Conservation (phyloP, 352 stramenopile species). For the Phytophthora kernoviae region DNA sequence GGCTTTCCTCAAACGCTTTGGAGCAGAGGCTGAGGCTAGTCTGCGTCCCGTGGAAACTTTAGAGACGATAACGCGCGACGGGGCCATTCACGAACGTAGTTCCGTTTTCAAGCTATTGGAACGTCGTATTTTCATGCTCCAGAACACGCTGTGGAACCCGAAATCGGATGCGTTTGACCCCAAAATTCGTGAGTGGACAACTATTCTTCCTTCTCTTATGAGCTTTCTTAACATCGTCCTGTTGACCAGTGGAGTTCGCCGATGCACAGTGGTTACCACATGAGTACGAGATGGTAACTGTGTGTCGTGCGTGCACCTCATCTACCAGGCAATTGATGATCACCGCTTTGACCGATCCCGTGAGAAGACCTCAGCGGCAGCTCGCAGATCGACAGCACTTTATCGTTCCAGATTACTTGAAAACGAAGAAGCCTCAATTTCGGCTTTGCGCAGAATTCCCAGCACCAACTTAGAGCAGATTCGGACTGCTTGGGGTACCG, state of each 20-base stretch:
- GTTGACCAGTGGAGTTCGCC: constrained; percentile 50
- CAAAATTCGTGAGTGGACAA: constrained; percentile 41
- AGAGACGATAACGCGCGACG: constrained; percentile 1
- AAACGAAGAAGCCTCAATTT: constrained; percentile 26
- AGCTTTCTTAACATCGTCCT: constrained; percentile 1
- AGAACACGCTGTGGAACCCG: constrained; percentile 73
- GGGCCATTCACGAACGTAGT: too few species aligned
- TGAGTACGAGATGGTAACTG: constrained; percentile 54
- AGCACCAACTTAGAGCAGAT: constrained; percentile 3
- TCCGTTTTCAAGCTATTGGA: constrained; percentile 50
- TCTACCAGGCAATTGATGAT: constrained; percentile 59
- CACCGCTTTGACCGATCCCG: constrained; percentile 45
- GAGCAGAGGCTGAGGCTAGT: constrained; percentile 54
- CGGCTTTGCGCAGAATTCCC: constrained; percentile 5
- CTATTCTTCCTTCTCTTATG: background rate
- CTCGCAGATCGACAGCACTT: constrained; percentile 26
- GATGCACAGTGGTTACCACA: constrained; percentile 48
- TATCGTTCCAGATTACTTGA: constrained; percentile 40
- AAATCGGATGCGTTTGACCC: constrained; percentile 61
- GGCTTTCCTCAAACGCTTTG: constrained; percentile 57
- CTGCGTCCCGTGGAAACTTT: constrained; percentile 17
- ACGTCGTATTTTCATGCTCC: constrained; percentile 70
- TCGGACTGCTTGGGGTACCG: constrained; percentile 16
- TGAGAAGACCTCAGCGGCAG: constrained; percentile 37
- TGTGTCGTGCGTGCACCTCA: constrained; percentile 53